These are phyloP conservation scores for Cicer arietinum DNA, from an alignment of 306 rosid genomes.

Conservation along the genomic window DNA sequence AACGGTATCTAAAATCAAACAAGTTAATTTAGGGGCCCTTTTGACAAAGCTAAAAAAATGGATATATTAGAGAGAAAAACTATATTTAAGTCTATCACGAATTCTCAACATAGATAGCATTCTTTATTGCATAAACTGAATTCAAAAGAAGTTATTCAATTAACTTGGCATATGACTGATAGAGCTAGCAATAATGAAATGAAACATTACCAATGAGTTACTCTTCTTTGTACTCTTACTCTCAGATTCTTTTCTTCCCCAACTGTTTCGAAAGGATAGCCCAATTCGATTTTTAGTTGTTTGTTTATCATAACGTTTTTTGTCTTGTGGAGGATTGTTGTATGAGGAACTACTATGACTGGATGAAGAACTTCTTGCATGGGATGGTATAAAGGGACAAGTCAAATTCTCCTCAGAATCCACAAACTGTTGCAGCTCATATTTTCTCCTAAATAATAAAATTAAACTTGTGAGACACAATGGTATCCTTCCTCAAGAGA, in stretches of 20 bases:
- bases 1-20: too few relatives aligned
- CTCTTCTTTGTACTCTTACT: conserved; percentile 59
- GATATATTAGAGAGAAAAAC: background rate
- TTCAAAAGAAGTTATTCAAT: conserved; percentile 15
- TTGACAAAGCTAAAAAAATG: background rate
- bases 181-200: conserved; percentile 9
- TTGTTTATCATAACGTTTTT: conserved; percentile 62
- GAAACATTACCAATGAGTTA: conserved; percentile 63
- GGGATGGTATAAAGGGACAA: conserved; percentile 63
- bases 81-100: background rate
- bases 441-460: conserved; percentile 78
- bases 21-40: too few relatives aligned
- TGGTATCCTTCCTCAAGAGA: background rate
- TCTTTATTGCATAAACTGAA: conserved; percentile 2
- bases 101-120: background rate
- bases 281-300: conserved; percentile 68
- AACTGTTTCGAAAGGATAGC: conserved; percentile 70
- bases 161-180: conserved; percentile 10
- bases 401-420: conserved; percentile 47
- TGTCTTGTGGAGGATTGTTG: conserved; percentile 42
- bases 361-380: conserved; percentile 37
- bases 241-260: conserved; percentile 82
- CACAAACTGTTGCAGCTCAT: conserved; percentile 70
- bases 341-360: conserved; percentile 41
- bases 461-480: conserved; percentile 27